phyloP scores from a whole-genome alignment of 2,329 filamentous ascomycete genomes.

The Domatiomyces globalis region DNA sequence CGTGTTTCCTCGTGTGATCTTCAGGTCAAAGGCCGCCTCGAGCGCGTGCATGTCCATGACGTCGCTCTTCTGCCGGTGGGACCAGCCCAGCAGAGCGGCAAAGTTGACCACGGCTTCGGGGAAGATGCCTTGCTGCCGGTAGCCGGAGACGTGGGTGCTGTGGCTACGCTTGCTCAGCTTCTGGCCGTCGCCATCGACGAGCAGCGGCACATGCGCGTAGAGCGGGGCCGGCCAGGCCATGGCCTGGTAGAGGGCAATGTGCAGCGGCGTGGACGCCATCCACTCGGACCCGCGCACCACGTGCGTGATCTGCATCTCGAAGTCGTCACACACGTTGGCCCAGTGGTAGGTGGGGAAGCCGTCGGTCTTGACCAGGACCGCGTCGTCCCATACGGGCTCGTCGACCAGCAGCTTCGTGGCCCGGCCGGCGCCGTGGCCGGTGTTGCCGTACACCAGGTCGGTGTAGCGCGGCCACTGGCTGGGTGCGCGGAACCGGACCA shows the following conservation, averaged over 20 bases:
- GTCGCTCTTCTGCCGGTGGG: conserved; percentile 52
- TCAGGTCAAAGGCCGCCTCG: conserved; percentile 59
- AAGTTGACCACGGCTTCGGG: conserved; percentile 62
- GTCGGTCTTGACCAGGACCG: conserved; percentile 80
- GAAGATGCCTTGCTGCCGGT: conserved; percentile 44
- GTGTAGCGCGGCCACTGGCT: conserved; percentile 49
- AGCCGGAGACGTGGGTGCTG: conserved; percentile 46
- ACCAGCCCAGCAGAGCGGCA: conserved; percentile 74
- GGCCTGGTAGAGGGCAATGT: conserved; percentile 58
- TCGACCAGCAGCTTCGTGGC: conserved; percentile 31
- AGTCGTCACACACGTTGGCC: conserved; percentile 92
- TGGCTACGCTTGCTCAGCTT: conserved; percentile 81
- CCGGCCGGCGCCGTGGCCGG: conserved; percentile 37
- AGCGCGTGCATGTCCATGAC: conserved; percentile 58
- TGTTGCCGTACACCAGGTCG: conserved; percentile 66
- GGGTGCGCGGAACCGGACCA: conserved; percentile 60
- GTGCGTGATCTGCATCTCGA: conserved; percentile 89
- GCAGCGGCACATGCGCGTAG: conserved; percentile 70
- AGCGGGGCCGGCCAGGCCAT: conserved; percentile 58
- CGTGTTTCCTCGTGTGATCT: conserved; percentile 83
- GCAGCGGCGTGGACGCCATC: conserved; percentile 83
- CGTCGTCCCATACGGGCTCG: conserved; percentile 54
- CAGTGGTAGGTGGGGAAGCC: conserved; percentile 93
- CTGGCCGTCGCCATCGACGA: conserved; percentile 52
- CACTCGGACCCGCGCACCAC: conserved; percentile 91